Conservation (phyloP, 306 rosid species). For the Quercus agrifolia region DNA sequence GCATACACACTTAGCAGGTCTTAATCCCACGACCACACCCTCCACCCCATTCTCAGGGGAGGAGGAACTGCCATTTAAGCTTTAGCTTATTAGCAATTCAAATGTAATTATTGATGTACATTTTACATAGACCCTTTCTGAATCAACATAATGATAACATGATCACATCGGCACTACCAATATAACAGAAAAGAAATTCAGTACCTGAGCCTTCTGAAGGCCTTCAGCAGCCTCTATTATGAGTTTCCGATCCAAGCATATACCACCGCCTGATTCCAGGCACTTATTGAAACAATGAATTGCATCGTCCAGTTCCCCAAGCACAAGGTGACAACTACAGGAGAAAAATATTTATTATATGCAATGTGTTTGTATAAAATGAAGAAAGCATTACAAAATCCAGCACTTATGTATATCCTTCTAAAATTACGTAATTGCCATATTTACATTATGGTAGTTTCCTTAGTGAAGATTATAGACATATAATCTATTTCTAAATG, state of each 20-base stretch:
- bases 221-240: constrained; percentile 86
- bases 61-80: neutral
- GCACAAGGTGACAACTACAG: constrained; percentile 79
- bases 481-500: neutral
- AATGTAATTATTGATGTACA: neutral
- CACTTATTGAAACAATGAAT: constrained; percentile 49
- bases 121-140: neutral
- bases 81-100: neutral
- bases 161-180: constrained; percentile 9
- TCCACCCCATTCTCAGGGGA: neutral
- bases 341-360: constrained; percentile 8
- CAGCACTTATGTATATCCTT: neutral
- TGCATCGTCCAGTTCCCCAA: constrained; percentile 76
- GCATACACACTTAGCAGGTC: neutral
- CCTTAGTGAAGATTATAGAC: neutral
- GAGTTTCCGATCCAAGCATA: constrained; percentile 84
- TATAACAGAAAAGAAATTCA: constrained; percentile 27
- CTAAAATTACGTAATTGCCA: neutral
- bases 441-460: neutral
- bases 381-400: neutral
- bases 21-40: neutral
- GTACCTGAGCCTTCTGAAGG: constrained; percentile 80
- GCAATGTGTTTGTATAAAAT: neutral
- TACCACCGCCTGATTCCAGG: constrained; percentile 51
- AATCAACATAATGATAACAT: constrained; percentile 11